Conservation (phyloP, 768 basidiomycete species). For the Lyophyllum semitale region DNA sequence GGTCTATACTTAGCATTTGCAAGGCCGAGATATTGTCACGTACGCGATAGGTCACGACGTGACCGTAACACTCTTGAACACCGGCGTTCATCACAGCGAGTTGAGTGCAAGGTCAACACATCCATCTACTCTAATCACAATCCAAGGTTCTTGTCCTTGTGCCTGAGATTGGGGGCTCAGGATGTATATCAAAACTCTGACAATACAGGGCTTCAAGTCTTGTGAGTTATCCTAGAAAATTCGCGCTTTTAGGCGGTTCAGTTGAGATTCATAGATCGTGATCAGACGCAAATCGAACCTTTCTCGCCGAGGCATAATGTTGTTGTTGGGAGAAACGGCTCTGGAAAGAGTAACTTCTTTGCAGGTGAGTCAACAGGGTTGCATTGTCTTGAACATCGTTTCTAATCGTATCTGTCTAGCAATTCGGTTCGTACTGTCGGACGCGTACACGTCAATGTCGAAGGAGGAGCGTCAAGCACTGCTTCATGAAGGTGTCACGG, state of each 20-base stretch:
- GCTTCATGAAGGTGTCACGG: constrained; percentile 92
- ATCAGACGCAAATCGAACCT: constrained; percentile 91
- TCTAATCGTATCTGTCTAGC: constrained; percentile 46
- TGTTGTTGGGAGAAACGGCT: constrained; percentile 96
- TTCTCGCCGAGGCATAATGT: constrained; percentile 95
- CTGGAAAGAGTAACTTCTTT: constrained; percentile 99
- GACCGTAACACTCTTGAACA: not conserved
- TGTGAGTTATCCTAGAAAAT: constrained; percentile 51
- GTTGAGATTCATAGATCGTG: constrained; percentile 55
- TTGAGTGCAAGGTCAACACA: not conserved
- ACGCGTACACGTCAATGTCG: constrained; percentile 95
- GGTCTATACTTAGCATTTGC: constrained; percentile 10
- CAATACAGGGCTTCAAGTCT: constrained; percentile 98
- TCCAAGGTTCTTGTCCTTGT: not conserved
- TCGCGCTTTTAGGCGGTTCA: not conserved
- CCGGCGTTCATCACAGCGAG: not conserved
- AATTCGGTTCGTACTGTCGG: constrained; percentile 96
- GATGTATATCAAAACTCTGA: constrained; percentile 88
- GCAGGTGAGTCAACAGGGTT: constrained; percentile 56
- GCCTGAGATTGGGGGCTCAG: not conserved
- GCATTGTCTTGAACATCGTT: not conserved
- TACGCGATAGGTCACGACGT: constrained; percentile 15
- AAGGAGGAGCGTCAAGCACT: constrained; percentile 90
- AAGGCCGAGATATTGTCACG: constrained; percentile 6
- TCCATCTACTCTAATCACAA: not conserved